Base-by-base conservation (phyloP, 2,329 filamentous ascomycete species). In the Chrysoporthe cubensis region DNA sequence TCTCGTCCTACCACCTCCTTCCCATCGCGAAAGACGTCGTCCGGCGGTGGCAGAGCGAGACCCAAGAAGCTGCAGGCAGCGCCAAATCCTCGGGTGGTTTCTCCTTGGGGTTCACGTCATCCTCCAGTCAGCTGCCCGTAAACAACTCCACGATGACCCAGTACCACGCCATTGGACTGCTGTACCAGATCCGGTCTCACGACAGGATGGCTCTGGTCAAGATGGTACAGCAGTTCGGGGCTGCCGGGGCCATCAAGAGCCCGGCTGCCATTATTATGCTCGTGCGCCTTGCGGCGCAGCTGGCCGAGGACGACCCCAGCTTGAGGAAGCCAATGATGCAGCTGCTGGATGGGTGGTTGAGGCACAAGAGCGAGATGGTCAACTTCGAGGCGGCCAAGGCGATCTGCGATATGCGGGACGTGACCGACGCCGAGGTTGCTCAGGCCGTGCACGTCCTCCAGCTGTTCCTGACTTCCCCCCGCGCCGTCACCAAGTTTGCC, bases 171-270 rank as follows among this genome's bases (percentile, higher is more conserved):
- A 97, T 99, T 82, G 96, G 96, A 71, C 87, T 99, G 65, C 82
- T 99, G 57, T 99, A 98, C 80, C 95, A 98, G 82, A 98, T 98
- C 93, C 91, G 96, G 76, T 91, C 91, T 75, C 94, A 97, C 79
- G 96, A 99, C 80, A 90, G 96, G 75, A 99, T 99, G 96, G 94
- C 96, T 32, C 83, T 99, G 74, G 95, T 98, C 70, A 99, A 99
- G 87, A 98, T 99, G 96, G 95, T 99, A n/a, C 96, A 99, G 83
- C 96, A 99, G 80, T 98, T 97, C 78, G 94, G 94, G 64, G 90
- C 91, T 64, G 88, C 94, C 18, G 96, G 96, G 68, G 93, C 93
- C 13, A 91, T 98, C 71, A 98, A 97, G 88, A 97, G 92, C 80
- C 94, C 96, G 26, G 93, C 95, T 69, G 96, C 94, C 44, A 91